Evolutionary conservation across 1,284 basidiomycete genomes (phyloP).

Genomic region (Entoloma clypeatum): DNA sequence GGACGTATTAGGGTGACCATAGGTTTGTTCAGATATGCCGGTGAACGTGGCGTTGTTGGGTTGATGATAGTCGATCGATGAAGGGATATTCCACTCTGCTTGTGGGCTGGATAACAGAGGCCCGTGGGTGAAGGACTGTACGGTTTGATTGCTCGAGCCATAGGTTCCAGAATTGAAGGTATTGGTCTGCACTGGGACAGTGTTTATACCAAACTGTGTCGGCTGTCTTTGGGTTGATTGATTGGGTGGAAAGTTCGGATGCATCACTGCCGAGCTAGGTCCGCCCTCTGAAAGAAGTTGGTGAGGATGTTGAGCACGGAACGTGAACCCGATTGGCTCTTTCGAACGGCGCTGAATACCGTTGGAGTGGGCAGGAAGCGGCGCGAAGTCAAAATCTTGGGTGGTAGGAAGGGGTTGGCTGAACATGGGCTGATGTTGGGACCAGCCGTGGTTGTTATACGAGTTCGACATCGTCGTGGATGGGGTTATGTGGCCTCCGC

Average conservation of each 20-base stretch:
- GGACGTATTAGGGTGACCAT: conserved; percentile 16
- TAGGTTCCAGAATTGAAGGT: conserved; percentile 9
- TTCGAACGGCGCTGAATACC: conserved; percentile 12
- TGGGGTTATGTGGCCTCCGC: conserved; percentile 12
- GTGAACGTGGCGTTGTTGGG: conserved; percentile 7
- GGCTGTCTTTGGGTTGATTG: too few relatives aligned
- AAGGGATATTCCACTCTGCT: conserved; percentile 1
- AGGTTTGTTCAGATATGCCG: conserved; percentile 12
- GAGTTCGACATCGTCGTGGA: conserved; percentile 28
- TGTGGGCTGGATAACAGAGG: neutral
- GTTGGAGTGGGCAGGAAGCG: conserved; percentile 14
- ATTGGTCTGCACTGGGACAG: conserved; percentile 6
- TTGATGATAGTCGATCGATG: neutral
- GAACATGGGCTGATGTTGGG: conserved; percentile 27
- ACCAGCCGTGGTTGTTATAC: conserved; percentile 30
- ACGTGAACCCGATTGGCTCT: conserved; percentile 10
- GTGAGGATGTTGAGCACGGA: conserved; percentile 14
- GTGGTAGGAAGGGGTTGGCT: conserved; percentile 36
- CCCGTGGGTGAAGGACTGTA: conserved; percentile 10
- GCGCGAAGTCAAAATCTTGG: conserved; percentile 29
- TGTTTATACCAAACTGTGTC: conserved; percentile 10
- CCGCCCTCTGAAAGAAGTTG: conserved; percentile 6
- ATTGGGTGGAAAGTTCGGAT: too few relatives aligned
- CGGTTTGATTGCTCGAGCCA: conserved; percentile 10
- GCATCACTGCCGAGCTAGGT: too few relatives aligned